These are phyloP conservation scores for Magnolia sinica DNA, from an alignment of 164 flowering plant genomes.

Conservation along the genomic window DNA sequence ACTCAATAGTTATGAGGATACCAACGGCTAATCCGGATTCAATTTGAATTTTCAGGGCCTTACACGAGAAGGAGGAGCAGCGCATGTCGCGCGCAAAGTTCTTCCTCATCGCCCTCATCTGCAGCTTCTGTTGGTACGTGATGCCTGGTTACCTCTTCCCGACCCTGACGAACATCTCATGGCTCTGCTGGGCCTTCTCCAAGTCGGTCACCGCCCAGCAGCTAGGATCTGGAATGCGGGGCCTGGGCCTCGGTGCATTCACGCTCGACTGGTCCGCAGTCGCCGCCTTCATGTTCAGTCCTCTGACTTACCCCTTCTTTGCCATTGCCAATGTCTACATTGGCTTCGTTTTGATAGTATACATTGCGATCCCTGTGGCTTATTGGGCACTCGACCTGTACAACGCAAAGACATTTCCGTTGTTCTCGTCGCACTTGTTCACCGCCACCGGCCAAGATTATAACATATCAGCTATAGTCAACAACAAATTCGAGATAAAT, in stretches of 20 bases:
- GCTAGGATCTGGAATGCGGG: constrained; percentile 45
- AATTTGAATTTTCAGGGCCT: constrained; percentile 25
- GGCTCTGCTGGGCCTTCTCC: constrained; percentile 44
- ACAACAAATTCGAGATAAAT: constrained; percentile 44
- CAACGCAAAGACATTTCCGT: constrained; percentile 38
- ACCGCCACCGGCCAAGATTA: constrained; percentile 30
- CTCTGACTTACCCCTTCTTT: constrained; percentile 41
- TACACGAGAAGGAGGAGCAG: constrained; percentile 33
- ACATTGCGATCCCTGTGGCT: constrained; percentile 30
- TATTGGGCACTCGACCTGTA: constrained; percentile 43
- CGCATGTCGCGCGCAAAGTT: constrained; percentile 41
- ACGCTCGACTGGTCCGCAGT: constrained; percentile 45
- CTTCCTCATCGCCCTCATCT: constrained; percentile 34
- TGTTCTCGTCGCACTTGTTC: constrained; percentile 45
- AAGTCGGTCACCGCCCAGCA: constrained; percentile 50
- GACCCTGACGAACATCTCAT: constrained; percentile 37
- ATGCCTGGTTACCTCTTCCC: constrained; percentile 45
- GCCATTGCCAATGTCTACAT: constrained; percentile 38
- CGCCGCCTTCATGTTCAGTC: constrained; percentile 41
- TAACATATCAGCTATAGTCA: constrained; percentile 40
- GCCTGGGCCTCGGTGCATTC: constrained; percentile 42
- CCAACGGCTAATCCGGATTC: not conserved
- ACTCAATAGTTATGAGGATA: not conserved
- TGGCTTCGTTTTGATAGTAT: constrained; percentile 36
- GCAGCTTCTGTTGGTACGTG: constrained; percentile 42